Conservation (phyloP, 2,329 filamentous ascomycete species). For the Coniella lustricola region DNA sequence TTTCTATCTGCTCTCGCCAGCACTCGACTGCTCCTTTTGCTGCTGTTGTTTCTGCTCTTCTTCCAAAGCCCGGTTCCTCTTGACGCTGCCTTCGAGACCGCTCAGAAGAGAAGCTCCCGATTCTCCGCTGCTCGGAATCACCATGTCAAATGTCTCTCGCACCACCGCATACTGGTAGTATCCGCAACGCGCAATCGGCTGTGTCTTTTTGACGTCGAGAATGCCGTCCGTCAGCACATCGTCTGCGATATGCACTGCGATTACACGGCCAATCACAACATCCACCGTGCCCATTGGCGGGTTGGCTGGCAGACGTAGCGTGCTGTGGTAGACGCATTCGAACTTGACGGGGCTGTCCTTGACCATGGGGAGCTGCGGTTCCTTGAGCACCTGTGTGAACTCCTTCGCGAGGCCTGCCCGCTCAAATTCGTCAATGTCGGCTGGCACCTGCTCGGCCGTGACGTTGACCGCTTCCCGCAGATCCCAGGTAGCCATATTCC, state of each 20-base stretch:
- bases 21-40: too few relatives aligned
- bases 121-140: constrained; percentile 28
- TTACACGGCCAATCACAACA: constrained; percentile 49
- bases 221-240: constrained; percentile 45
- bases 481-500: constrained; percentile 52
- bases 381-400: constrained; percentile 26
- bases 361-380: constrained; percentile 41
- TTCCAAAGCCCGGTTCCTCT: constrained; percentile 1
- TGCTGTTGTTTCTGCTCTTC: background rate
- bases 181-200: constrained; percentile 53
- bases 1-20: too few relatives aligned
- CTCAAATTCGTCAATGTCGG: constrained; percentile 48
- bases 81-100: constrained; percentile 17
- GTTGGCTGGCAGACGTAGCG: constrained; percentile 46
- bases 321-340: constrained; percentile 50
- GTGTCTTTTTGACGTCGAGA: constrained; percentile 48
- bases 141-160: constrained; percentile 52
- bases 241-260: constrained; percentile 51
- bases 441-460: constrained; percentile 41
- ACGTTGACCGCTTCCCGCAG: constrained; percentile 49
- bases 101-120: constrained; percentile 16
- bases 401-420: constrained; percentile 42
- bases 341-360: constrained; percentile 48
- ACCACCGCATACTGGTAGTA: constrained; percentile 54
- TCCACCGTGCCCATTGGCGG: constrained; percentile 51